Evolutionary conservation across 2,329 filamentous ascomycete genomes (phyloP).

Genomic region (Aciculosporium take): DNA sequence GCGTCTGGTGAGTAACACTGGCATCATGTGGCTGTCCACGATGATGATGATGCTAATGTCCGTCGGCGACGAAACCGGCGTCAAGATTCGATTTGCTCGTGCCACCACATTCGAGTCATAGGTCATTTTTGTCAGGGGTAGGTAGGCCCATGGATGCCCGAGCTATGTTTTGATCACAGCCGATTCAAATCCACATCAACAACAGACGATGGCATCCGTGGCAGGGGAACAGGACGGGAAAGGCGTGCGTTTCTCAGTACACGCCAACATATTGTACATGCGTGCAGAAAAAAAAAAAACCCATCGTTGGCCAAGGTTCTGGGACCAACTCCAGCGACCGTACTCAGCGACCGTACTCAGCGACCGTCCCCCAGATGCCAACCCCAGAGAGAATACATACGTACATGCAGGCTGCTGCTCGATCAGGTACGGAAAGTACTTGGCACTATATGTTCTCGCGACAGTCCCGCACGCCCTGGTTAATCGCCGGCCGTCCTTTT

Average conservation of each 20-base stretch:
- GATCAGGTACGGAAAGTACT: not conserved
- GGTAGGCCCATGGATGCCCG: not conserved
- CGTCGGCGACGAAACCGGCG: slow-evolving; percentile 1
- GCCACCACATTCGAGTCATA: slow-evolving; percentile 2
- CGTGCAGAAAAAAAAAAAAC: not conserved
- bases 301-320: not conserved
- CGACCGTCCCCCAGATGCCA: too few relatives aligned
- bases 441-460: not conserved
- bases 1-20: not conserved
- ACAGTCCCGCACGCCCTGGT: slow-evolving; percentile 2
- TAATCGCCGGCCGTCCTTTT: slow-evolving; percentile 4
- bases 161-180: not conserved
- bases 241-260: not conserved
- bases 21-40: slow-evolving; percentile 4
- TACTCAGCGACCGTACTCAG: too few relatives aligned
- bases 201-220: not conserved
- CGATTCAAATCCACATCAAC: not conserved
- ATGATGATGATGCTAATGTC: slow-evolving; percentile 3
- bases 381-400: too few relatives aligned
- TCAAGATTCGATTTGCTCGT: slow-evolving; percentile 1
- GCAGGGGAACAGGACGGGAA: not conserved
- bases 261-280: not conserved
- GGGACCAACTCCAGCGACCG: not conserved
- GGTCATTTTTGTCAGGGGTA: not conserved
- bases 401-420: too few relatives aligned